Evolutionary conservation across 2,329 filamentous ascomycete genomes (phyloP).

Genomic region (Coleophoma cylindrospora): DNA sequence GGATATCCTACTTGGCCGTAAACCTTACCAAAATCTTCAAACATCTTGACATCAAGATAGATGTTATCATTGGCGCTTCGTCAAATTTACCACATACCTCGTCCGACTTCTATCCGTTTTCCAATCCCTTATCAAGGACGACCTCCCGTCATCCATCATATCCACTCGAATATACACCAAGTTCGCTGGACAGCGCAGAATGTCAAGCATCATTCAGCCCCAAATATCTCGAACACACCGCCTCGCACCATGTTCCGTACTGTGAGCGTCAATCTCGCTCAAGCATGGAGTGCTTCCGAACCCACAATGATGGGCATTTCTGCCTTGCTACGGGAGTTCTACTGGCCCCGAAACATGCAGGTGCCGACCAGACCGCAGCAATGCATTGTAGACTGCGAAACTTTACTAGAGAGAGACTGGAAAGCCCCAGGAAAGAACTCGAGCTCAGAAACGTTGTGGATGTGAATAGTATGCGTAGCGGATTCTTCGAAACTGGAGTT

Average conservation of each 20-base stretch:
- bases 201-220: conserved; percentile 4
- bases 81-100: too few species aligned
- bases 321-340: conserved; percentile 12
- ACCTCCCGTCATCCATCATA: not conserved
- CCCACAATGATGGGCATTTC: conserved; percentile 6
- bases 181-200: conserved; percentile 1
- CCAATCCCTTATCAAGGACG: too few species aligned
- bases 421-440: conserved; percentile 1
- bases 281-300: conserved; percentile 7
- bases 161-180: conserved; percentile 3
- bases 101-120: too few species aligned
- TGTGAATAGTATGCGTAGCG: conserved; percentile 10
- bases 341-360: conserved; percentile 2
- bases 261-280: conserved; percentile 4
- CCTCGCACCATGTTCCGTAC: conserved; percentile 6
- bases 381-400: conserved; percentile 11
- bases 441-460: conserved; percentile 10
- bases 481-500: conserved; percentile 20
- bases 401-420: conserved; percentile 3
- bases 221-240: conserved; percentile 5
- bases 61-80: too few species aligned
- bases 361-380: conserved; percentile 3
- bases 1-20: too few species aligned
- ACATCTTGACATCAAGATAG: too few species aligned
- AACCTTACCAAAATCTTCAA: too few species aligned